Base-by-base conservation (phyloP, 2,329 filamentous ascomycete genomes). In the Triangularia verruculosa region DNA sequence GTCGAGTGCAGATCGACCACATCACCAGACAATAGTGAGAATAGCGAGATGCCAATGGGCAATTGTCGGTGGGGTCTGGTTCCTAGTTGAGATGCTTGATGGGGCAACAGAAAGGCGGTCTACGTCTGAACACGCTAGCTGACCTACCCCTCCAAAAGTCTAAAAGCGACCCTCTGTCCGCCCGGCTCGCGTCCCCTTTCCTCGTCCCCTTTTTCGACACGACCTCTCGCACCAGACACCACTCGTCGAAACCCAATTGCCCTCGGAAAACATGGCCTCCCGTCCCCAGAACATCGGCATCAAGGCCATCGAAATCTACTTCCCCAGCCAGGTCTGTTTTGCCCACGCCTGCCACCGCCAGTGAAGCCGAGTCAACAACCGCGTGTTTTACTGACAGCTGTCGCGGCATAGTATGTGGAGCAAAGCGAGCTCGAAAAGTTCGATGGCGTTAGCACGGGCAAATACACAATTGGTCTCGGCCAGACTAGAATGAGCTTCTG, bases 401-500 rank as follows among this genome's bases (percentile, higher is more conserved):
- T 57, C 54, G 61, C 59, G 67, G 64, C 62, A 30, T 68, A 94
- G 91, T 95, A 92, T 79, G 90, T 95, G 73, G 89, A 93, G 75
- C 91, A 95, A 80, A 78, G 82, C 43, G 68, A 72, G 77, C 86
- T 95, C 68, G 70, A 72, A 64, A 69, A 71, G 69, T 92, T 92
- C 79, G 91, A 95, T 86, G 91, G 90, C 76, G 90, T 92, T 73
- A 85, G 85, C 76, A 77, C 87, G 63, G 91, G 91, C 70, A 95
- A 95, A 81, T 95, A 95, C 84, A 95, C 91, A 74, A 94, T 95
- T 80, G 91, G 91, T 77, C 89, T 95, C 63, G 91, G 91, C 73
- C 91, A 95, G 85, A 94, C 90, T 75, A 92, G 91, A 82, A 95
- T 95, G 91, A 89, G 88, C 83, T 95, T 95, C 81, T 94, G 91